Percentiles rank a stretch among this genome's conserved stretches.
These are phyloP conservation scores for Coemansia sp. DNA, from an alignment of 192 early-diverging fungal genomes.

Conservation along the genomic window DNA sequence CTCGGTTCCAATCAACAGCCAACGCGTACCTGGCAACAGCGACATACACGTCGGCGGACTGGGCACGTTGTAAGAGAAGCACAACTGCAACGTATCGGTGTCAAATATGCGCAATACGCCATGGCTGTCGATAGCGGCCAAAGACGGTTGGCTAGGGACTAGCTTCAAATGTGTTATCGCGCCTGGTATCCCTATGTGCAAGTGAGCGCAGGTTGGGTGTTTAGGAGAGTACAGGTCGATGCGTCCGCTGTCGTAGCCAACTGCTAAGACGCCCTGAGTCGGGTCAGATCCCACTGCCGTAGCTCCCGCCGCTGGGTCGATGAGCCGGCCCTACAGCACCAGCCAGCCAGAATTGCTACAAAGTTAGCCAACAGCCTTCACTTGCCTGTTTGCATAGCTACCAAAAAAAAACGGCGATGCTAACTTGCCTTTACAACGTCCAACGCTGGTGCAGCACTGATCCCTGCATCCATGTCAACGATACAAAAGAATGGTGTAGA, in stretches of 20 bases:
- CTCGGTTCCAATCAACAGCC: slow-evolving; percentile 46
- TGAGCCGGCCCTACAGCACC: slow-evolving; percentile 18
- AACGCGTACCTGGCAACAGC: slow-evolving; percentile 35
- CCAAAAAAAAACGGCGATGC: background rate
- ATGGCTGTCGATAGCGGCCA: slow-evolving; percentile 28
- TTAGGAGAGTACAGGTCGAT: slow-evolving; percentile 25
- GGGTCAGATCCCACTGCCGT: slow-evolving; percentile 44
- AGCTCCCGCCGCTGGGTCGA: slow-evolving; percentile 32
- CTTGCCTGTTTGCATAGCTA: background rate
- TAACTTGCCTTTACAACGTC: slow-evolving; percentile 20
- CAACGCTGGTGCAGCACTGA: slow-evolving; percentile 3
- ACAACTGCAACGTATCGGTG: slow-evolving; percentile 21
- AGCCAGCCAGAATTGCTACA: background rate
- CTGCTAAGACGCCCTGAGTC: slow-evolving; percentile 28
- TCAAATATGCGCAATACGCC: slow-evolving; percentile 44
- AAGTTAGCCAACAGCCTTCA: background rate
- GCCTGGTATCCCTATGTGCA: slow-evolving; percentile 7
- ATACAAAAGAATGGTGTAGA: background rate
- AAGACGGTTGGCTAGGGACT: slow-evolving; percentile 20
- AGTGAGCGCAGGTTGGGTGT: slow-evolving; percentile 9
- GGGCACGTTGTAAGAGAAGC: slow-evolving; percentile 40
- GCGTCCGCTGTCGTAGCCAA: slow-evolving; percentile 28
- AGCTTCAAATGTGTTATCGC: slow-evolving; percentile 24
- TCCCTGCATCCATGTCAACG: slow-evolving; percentile 1
- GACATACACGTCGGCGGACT: slow-evolving; percentile 30